Percentiles rank a stretch among this genome's conserved stretches.
These are phyloP conservation scores for Phytophthora pisi DNA, from an alignment of 352 stramenopile genomes.

Conservation along the genomic window DNA sequence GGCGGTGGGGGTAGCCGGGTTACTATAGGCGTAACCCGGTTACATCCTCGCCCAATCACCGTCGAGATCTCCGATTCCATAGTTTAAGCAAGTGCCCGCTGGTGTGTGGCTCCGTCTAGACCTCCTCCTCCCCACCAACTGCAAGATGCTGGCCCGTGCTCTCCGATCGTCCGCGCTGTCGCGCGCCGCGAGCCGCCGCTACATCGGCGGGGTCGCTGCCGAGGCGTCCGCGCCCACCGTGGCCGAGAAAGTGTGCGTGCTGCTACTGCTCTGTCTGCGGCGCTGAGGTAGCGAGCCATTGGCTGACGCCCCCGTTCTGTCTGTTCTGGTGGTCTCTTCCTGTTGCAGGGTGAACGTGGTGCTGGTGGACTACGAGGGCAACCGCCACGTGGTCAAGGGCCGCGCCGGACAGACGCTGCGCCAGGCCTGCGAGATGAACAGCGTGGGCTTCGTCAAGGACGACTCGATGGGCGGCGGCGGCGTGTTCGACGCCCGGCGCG, in stretches of 20 bases:
- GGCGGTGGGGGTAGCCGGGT: too few species aligned
- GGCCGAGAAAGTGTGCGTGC: slow-evolving; percentile 65
- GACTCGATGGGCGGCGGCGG: slow-evolving; percentile 86
- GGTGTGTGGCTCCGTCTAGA: slow-evolving; percentile 25
- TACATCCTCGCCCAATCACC: slow-evolving; percentile 16
- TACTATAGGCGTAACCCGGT: background rate
- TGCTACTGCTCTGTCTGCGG: background rate
- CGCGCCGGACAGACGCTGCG: slow-evolving; percentile 83
- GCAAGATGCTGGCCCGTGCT: slow-evolving; percentile 50
- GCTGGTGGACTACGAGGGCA: slow-evolving; percentile 88
- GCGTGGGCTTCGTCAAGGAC: slow-evolving; percentile 79
- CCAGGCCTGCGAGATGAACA: slow-evolving; percentile 84
- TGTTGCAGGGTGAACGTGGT: slow-evolving; percentile 76
- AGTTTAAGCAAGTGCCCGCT: slow-evolving; percentile 11
- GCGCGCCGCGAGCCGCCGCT: slow-evolving; percentile 43
- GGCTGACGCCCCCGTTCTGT: slow-evolving; percentile 5
- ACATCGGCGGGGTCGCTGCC: slow-evolving; percentile 57
- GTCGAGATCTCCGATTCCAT: slow-evolving; percentile 1
- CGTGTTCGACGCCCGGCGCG: slow-evolving; percentile 60
- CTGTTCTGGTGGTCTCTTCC: slow-evolving; percentile 14
- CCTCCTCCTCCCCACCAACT: slow-evolving; percentile 2
- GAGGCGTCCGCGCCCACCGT: slow-evolving; percentile 52
- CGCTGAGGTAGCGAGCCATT: background rate
- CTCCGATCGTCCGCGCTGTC: slow-evolving; percentile 40
- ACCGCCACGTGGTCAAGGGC: slow-evolving; percentile 84